phyloP scores from a whole-genome alignment of 1,284 basidiomycete species.

The Moesziomyces aphidis region DNA sequence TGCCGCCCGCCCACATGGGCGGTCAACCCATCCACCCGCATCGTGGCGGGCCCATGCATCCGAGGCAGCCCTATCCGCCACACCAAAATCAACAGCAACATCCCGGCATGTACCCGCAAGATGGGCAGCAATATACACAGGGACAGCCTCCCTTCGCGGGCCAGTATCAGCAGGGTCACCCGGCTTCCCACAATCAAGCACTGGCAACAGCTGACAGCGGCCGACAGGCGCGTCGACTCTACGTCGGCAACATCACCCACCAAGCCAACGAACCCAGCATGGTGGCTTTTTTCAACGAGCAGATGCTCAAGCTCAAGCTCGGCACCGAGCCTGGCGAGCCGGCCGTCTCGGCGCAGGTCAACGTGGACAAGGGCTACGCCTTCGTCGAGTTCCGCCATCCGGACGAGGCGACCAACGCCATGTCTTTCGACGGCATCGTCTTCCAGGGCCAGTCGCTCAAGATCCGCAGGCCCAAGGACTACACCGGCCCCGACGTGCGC shows the following conservation, averaged over 20 bases:
- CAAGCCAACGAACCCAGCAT: slow-evolving; percentile 91
- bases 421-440: slow-evolving; percentile 96
- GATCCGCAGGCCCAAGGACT: slow-evolving; percentile 96
- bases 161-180: slow-evolving; percentile 8
- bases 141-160: slow-evolving; percentile 7
- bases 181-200: slow-evolving; percentile 12
- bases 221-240: slow-evolving; percentile 91
- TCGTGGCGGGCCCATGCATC: slow-evolving; percentile 22
- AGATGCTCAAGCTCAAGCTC: slow-evolving; percentile 86
- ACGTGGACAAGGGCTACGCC: slow-evolving; percentile 97
- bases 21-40: slow-evolving; percentile 36
- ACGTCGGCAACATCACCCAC: slow-evolving; percentile 93
- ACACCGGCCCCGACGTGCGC: slow-evolving; percentile 76
- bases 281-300: slow-evolving; percentile 90
- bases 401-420: slow-evolving; percentile 93
- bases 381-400: slow-evolving; percentile 93
- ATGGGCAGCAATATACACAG: slow-evolving; percentile 14
- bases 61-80: slow-evolving; percentile 18
- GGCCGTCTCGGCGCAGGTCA: slow-evolving; percentile 91
- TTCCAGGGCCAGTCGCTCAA: slow-evolving; percentile 91
- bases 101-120: slow-evolving; percentile 6
- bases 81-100: slow-evolving; percentile 15
- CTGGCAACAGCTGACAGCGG: slow-evolving; percentile 28
- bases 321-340: slow-evolving; percentile 75
- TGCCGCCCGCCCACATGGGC: slow-evolving; percentile 78